phyloP scores from a whole-genome alignment of 75 land plant genomes.

The Sequoiadendron giganteum region DNA sequence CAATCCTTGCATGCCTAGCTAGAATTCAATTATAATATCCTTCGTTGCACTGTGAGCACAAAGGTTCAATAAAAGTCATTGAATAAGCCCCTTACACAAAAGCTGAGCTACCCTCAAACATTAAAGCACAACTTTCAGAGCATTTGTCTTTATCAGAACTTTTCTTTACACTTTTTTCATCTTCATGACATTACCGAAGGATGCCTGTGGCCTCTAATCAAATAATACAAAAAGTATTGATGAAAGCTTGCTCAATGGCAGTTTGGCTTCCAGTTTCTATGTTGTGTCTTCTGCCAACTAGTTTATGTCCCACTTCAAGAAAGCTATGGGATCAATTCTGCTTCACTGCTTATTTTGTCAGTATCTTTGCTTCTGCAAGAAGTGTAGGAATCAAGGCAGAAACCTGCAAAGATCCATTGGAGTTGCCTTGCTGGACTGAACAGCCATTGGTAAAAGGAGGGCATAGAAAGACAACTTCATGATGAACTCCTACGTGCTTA shows the following conservation, averaged over 20 bases:
- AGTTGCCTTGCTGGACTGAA: no score
- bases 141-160: constrained; percentile 66
- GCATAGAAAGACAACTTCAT: no score
- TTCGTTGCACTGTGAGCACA: constrained; percentile 60
- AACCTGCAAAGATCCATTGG: constrained; percentile 4
- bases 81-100: constrained; percentile 55
- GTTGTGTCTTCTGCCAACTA: constrained; percentile 49
- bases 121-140: constrained; percentile 79
- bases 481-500: no score
- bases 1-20: constrained; percentile 49
- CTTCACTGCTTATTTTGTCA: constrained; percentile 77
- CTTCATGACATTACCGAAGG: constrained; percentile 36
- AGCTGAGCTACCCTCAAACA: constrained; percentile 83
- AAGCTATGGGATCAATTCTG: constrained; percentile 72
- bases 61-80: constrained; percentile 57
- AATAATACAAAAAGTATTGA: constrained; percentile 46
- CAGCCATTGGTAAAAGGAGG: no score
- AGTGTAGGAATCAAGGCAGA: constrained; percentile 78
- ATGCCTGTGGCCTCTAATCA: constrained; percentile 51
- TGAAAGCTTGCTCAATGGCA: no score
- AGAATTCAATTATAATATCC: constrained; percentile 32
- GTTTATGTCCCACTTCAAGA: constrained; percentile 65
- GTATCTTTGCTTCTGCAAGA: constrained; percentile 91
- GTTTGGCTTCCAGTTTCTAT: constrained; percentile 58
- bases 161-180: constrained; percentile 79